Conservation (phyloP, 1,284 basidiomycete species). For the Sanghuangporus sanghuang region DNA sequence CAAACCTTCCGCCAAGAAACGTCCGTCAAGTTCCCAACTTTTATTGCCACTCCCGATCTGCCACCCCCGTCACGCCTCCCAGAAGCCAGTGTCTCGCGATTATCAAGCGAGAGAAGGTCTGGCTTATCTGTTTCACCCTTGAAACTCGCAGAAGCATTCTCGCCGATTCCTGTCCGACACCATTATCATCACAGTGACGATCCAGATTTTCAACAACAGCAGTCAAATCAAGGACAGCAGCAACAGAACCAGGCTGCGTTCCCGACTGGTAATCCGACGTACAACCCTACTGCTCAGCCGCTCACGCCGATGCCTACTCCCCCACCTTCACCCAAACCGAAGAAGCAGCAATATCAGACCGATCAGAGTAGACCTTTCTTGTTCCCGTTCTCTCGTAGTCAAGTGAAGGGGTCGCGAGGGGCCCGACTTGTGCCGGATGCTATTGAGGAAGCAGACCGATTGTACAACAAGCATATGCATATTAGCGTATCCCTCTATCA, state of each 20-base stretch:
- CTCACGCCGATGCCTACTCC: constrained; percentile 88
- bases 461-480: constrained; percentile 91
- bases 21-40: constrained; percentile 91
- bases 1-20: constrained; percentile 85
- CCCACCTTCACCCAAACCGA: constrained; percentile 84
- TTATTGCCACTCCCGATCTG: constrained; percentile 52
- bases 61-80: constrained; percentile 34
- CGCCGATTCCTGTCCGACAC: constrained; percentile 89
- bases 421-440: constrained; percentile 79
- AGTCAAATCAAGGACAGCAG: constrained; percentile 15
- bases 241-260: constrained; percentile 35
- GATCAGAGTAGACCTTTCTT: constrained; percentile 94
- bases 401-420: constrained; percentile 37
- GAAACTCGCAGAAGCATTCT: constrained; percentile 83
- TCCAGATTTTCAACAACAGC: constrained; percentile 35
- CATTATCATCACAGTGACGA: constrained; percentile 82
- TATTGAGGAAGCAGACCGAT: constrained; percentile 90
- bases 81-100: constrained; percentile 37
- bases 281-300: constrained; percentile 55
- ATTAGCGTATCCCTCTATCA: constrained; percentile 87
- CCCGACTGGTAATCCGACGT: constrained; percentile 38
- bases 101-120: not conserved
- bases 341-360: constrained; percentile 98
- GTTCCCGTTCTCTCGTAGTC: constrained; percentile 82
- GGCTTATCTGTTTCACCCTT: constrained; percentile 3